Evolutionary conservation across 1,284 basidiomycete genomes (phyloP), one percentile per base, ranked within the genome.

Genomic region (Ustilago bromivora): DNA sequence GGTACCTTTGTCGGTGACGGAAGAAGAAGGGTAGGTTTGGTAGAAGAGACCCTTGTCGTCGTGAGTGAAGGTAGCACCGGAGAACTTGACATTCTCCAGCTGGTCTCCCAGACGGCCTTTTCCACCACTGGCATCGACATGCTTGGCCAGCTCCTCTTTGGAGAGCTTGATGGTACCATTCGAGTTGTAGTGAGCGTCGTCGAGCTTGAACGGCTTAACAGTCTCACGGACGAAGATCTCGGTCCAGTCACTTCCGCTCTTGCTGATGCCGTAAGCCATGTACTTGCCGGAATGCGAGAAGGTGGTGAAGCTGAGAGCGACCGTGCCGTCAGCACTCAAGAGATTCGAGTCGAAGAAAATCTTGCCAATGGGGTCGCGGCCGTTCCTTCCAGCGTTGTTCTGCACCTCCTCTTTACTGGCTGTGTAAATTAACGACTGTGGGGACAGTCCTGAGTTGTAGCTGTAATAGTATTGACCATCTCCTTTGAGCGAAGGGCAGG

Each of bases 31-130:
- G 66, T 69, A 85, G 32, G 71, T 72, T 65, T 84, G 83, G 73
- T 85, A 86, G 62, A 86, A 84, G 58, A 86, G 59, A 43, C 84
- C 84, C 49, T 71, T 59, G 72, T 83, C 81, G 62, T 86, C 84
- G 55, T 84, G 79, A 10, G 79, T 80, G 72, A 83, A 86, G 5
- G 67, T 46, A 28, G 77, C 73, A 23, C 70, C 61, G 4, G 76
- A 80, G 67, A 85, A 86, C 63, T 86, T 86, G 74, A 85, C 69
- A 54, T 81, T 59, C 31, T 80, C 73, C 7, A 86, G 66, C 57
- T 61, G 69, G 68, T 86, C 84, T 0, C 61, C 54, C 11, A 84
- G 67, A 15, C 83, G 77, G 54, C 78, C 82, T 23, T 66, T 68
- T n/a, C 83, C 82, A 19, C 78, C 80, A 2, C 66, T 71, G 1